Percentiles rank a stretch among this genome's conserved stretches.
phyloP scores from a whole-genome alignment of 768 basidiomycete genomes.

The Lepiota subincarnata region DNA sequence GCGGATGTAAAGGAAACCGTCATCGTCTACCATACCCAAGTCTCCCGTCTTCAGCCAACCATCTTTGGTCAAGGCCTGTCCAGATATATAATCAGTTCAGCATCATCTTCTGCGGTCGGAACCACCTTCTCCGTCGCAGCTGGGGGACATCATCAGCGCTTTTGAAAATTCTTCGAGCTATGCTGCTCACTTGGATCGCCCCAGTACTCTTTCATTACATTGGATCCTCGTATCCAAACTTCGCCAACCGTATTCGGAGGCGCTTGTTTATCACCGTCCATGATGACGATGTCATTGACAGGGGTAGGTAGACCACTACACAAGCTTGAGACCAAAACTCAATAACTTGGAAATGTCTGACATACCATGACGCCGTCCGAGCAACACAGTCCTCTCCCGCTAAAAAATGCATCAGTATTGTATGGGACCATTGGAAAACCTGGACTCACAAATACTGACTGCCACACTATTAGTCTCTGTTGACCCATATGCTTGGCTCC shows the following conservation, averaged over 20 bases:
- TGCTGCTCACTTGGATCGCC: slow-evolving; percentile 34
- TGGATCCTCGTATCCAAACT: slow-evolving; percentile 43
- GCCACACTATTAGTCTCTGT: slow-evolving; percentile 52
- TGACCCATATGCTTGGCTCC: slow-evolving; percentile 42
- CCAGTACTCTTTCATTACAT: slow-evolving; percentile 52
- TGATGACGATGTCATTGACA: slow-evolving; percentile 43
- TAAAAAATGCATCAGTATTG: slow-evolving; percentile 3
- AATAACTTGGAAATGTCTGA: slow-evolving; percentile 9
- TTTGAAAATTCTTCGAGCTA: background rate
- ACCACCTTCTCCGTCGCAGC: slow-evolving; percentile 25
- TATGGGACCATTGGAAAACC: background rate
- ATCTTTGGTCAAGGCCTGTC: slow-evolving; percentile 31
- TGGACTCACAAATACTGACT: slow-evolving; percentile 26
- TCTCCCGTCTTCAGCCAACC: slow-evolving; percentile 50
- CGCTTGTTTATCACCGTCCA: slow-evolving; percentile 27
- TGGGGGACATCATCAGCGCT: slow-evolving; percentile 3
- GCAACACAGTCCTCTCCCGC: slow-evolving; percentile 50
- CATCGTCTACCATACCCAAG: slow-evolving; percentile 38
- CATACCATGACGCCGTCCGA: slow-evolving; percentile 44
- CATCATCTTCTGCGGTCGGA: no score
- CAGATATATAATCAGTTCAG: no score
- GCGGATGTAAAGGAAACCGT: slow-evolving; percentile 48
- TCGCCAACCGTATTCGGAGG: slow-evolving; percentile 33
- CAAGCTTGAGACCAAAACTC: background rate
- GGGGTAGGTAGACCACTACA: slow-evolving; percentile 41